Evolutionary conservation across 768 basidiomycete species (phyloP), one percentile per base, ranked within the genome.

Genomic region (Rhizopogon vulgaris): DNA sequence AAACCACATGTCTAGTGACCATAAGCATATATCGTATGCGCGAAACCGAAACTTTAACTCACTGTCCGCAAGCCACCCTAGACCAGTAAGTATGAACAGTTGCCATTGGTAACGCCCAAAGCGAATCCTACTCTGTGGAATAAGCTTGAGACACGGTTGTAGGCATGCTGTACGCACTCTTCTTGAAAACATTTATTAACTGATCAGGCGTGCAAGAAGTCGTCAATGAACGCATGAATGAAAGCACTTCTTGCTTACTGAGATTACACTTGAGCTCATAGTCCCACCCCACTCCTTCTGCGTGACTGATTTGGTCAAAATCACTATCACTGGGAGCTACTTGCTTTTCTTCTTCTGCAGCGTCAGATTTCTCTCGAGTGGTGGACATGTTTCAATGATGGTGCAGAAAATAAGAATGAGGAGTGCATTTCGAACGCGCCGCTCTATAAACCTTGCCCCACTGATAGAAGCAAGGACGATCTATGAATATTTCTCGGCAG

Each of bases 61-160:
- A 79, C 77, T 76, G 57, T 78, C 78, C 48, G 73, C 75, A 41
- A 73, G 56, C 76, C 78, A 78, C 51, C 77, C 76, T 5, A 78
- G 59, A 49, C 76, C 77, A 47, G 73, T 67, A 14, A 79, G 63
- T 24, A 69, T 17, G 58, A 79, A 78, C 28, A 79, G 69, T 56
- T 78, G 73, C 48, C 66, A 61, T 50, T 79, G 78, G 63, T 78
- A 79, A 38, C 68, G 69, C 12, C 78, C 78, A 38, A 74, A 78
- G 45, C 78, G 76, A 42, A 78, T 75, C 52, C 76, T 77, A 58
- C 42, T 10, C 34, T 8, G 24, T 28, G 10, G 12, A 17, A 22
- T 22, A 22, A 22, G 22, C 22, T 22, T 22, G 22, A 5, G 5
- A 28, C 17, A 6, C 12, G 28, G 38, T 2, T 24, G n/a, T 4